Evolutionary conservation across 176 grass and related monocot genomes (phyloP).

Genomic region (Phyllostachys edulis): DNA sequence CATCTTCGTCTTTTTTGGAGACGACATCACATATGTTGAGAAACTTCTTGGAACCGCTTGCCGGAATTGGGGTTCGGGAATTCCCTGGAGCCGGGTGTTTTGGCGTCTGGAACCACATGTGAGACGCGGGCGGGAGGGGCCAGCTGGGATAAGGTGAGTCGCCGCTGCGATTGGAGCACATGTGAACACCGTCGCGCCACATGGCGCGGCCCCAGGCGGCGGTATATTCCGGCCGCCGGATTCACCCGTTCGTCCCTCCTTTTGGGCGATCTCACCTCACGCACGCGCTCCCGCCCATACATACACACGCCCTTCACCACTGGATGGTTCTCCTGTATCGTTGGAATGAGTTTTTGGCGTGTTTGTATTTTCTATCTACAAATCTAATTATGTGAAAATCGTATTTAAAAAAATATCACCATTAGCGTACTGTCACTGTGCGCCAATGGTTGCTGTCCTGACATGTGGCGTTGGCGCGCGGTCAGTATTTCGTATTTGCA

Average conservation of each 20-base stretch:
- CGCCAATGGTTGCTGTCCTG: too few relatives aligned
- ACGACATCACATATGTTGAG: neutral
- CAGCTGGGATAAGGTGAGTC: constrained; percentile 39
- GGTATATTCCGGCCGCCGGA: constrained; percentile 19
- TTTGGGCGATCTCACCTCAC: constrained; percentile 2
- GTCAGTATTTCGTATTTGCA: too few relatives aligned
- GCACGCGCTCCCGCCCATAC: neutral
- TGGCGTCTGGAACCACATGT: constrained; percentile 37
- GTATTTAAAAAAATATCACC: too few relatives aligned
- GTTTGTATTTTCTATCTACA: too few relatives aligned
- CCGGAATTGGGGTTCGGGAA: neutral
- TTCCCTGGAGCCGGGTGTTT: neutral
- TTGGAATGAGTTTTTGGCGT: too few relatives aligned
- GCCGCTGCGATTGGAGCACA: constrained; percentile 5
- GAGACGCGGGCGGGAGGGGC: neutral
- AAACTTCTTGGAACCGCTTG: neutral
- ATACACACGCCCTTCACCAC: neutral
- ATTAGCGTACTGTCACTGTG: too few relatives aligned
- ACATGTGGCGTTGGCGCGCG: too few relatives aligned
- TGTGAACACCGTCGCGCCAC: constrained; percentile 42
- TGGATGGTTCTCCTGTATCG: neutral
- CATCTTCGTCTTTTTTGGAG: too few relatives aligned
- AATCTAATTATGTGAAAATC: too few relatives aligned
- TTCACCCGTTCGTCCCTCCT: neutral
- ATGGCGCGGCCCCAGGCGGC: neutral